A percentile compares a stretch with the other conserved stretches of the same genome.
These are phyloP conservation scores for Saccharomycopsis fibuligera DNA, from an alignment of 805 yeast genomes.

Conservation along the genomic window DNA sequence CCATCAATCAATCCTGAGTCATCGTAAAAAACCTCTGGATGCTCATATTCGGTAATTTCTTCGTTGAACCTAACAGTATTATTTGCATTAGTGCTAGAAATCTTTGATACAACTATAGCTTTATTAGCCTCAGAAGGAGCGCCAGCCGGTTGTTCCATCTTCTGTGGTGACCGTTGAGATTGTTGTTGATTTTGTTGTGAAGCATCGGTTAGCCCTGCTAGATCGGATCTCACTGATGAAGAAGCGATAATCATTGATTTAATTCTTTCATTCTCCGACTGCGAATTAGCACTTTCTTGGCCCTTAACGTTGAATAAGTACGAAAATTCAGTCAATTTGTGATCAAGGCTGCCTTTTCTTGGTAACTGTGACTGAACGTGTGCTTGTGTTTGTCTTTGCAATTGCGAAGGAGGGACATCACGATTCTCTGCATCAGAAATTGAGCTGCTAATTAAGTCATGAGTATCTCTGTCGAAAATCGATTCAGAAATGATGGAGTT, in stretches of 20 bases:
- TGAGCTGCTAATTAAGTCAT: neutral
- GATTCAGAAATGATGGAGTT: conserved; percentile 11
- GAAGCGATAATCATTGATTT: conserved; percentile 5
- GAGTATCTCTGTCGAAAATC: conserved; percentile 1
- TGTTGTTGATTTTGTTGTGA: too few species aligned
- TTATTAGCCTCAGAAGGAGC: neutral
- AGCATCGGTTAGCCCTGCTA: neutral
- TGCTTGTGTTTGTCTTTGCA: too few species aligned
- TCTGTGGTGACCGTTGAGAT: neutral
- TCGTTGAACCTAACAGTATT: conserved; percentile 19
- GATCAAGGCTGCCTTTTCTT: conserved; percentile 3
- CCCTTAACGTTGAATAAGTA: conserved; percentile 11
- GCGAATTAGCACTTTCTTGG: neutral
- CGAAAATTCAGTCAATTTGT: conserved; percentile 15
- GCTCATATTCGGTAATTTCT: conserved; percentile 18
- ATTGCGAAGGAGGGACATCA: neutral
- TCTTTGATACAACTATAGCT: neutral
- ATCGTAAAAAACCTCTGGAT: neutral
- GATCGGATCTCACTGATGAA: conserved; percentile 8
- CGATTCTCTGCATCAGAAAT: neutral
- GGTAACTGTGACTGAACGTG: neutral
- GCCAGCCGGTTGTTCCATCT: too few species aligned
- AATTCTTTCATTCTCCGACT: neutral
- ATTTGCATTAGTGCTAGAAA: conserved; percentile 3
- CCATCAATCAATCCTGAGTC: conserved; percentile 1